These are phyloP conservation scores for Vanilla planifolia DNA, from an alignment of 106 monocot genomes.

Conservation along the genomic window DNA sequence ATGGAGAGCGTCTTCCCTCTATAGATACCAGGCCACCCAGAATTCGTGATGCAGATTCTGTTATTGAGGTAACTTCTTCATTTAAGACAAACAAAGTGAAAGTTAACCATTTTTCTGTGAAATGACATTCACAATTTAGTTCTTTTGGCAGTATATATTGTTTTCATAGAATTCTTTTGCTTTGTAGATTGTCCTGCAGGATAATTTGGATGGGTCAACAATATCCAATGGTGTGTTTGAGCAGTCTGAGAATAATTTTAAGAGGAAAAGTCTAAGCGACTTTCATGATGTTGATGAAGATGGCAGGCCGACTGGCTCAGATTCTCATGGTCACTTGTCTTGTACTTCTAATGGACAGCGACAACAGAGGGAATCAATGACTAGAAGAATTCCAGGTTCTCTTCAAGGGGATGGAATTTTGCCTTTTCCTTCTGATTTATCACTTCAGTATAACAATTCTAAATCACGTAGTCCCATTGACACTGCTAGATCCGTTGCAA, in stretches of 20 bases:
- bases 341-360: constrained; percentile 11
- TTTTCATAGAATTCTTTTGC: not conserved
- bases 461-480: constrained; percentile 27
- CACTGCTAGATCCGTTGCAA: constrained; percentile 8
- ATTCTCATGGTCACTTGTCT: constrained; percentile 16
- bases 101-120: not conserved
- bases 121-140: not conserved
- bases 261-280: constrained; percentile 17
- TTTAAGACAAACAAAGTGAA: not conserved
- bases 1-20: constrained; percentile 75
- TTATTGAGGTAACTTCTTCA: constrained; percentile 64
- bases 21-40: constrained; percentile 82
- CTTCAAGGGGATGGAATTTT: constrained; percentile 28
- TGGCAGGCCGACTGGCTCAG: constrained; percentile 18
- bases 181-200: constrained; percentile 65
- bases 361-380: constrained; percentile 17
- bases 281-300: constrained; percentile 25
- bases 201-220: constrained; percentile 33
- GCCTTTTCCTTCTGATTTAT: constrained; percentile 21
- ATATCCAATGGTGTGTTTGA: constrained; percentile 27
- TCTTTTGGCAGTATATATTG: not conserved
- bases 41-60: constrained; percentile 68
- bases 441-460: constrained; percentile 18
- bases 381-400: constrained; percentile 18
- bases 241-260: constrained; percentile 31